Percentiles rank a stretch among this genome's conserved stretches.
Conservation (phyloP, 129 eudicot genomes). For the Helianthus tuberosus region DNA sequence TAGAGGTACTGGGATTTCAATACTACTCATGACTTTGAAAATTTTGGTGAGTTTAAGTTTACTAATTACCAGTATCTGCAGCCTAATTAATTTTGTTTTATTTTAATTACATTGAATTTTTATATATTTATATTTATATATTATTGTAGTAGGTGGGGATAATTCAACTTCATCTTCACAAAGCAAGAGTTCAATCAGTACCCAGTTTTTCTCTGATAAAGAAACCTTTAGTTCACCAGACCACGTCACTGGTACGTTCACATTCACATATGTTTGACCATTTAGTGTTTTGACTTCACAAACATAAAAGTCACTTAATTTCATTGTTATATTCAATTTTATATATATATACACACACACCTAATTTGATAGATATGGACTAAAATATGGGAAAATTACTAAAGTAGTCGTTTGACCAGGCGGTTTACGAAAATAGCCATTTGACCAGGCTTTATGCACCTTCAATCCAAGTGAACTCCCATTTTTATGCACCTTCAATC, state of each 20-base stretch:
- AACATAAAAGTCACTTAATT: slow-evolving; percentile 9
- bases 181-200: slow-evolving; percentile 50
- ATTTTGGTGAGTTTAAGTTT: slow-evolving; percentile 21
- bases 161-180: slow-evolving; percentile 52
- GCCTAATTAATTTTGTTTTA: neutral
- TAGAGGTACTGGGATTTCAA: slow-evolving; percentile 35
- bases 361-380: neutral
- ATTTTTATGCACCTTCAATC: too few species aligned
- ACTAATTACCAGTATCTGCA: too few species aligned
- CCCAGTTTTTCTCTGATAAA: slow-evolving; percentile 37
- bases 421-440: too few species aligned
- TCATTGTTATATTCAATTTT: neutral
- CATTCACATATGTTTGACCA: slow-evolving; percentile 31
- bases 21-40: slow-evolving; percentile 20
- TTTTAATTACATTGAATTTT: neutral
- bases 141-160: slow-evolving; percentile 31
- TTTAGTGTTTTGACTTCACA: slow-evolving; percentile 28
- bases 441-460: too few species aligned
- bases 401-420: too few species aligned
- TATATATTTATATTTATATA: neutral
- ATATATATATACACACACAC: neutral
- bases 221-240: slow-evolving; percentile 45
- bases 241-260: slow-evolving; percentile 35
- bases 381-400: too few species aligned
- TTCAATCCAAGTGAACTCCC: too few species aligned